Conservation (phyloP, 495 filamentous ascomycete genomes). For the Penicillium steckii region DNA sequence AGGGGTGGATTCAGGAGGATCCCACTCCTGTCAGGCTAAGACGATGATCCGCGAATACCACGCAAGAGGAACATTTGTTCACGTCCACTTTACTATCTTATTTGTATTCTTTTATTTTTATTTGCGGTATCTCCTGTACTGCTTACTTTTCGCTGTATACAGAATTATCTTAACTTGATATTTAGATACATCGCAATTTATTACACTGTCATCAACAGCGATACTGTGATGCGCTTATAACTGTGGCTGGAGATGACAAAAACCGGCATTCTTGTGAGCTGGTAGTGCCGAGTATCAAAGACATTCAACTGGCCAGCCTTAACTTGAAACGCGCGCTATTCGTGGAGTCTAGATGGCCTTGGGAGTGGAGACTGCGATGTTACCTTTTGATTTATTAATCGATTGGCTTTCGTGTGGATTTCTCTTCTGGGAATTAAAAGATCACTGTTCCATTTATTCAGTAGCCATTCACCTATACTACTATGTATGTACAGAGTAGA, state of each 20-base stretch:
- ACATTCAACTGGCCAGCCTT: background rate
- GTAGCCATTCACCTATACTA: too few relatives aligned
- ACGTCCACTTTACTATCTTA: too few relatives aligned
- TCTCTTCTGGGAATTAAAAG: background rate
- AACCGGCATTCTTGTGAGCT: background rate
- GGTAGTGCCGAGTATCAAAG: background rate
- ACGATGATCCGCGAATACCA: background rate
- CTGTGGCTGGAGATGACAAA: background rate
- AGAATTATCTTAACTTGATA: too few relatives aligned
- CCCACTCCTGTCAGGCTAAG: slow-evolving; percentile 7
- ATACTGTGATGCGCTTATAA: background rate
- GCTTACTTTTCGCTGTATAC: too few relatives aligned
- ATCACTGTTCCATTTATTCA: background rate
- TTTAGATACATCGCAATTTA: background rate
- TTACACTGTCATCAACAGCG: background rate
- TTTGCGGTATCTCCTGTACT: too few relatives aligned
- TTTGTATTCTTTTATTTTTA: too few relatives aligned
- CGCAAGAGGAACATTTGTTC: too few relatives aligned
- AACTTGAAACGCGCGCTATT: slow-evolving; percentile 1
- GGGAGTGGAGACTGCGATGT: background rate
- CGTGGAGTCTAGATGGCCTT: background rate
- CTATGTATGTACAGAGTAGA: too few relatives aligned
- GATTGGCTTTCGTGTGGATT: background rate
- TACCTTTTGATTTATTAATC: background rate
- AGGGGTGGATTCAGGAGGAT: slow-evolving; percentile 3